Evolutionary conservation across 345 rosid genomes (phyloP).

Genomic region (Populus nigra): DNA sequence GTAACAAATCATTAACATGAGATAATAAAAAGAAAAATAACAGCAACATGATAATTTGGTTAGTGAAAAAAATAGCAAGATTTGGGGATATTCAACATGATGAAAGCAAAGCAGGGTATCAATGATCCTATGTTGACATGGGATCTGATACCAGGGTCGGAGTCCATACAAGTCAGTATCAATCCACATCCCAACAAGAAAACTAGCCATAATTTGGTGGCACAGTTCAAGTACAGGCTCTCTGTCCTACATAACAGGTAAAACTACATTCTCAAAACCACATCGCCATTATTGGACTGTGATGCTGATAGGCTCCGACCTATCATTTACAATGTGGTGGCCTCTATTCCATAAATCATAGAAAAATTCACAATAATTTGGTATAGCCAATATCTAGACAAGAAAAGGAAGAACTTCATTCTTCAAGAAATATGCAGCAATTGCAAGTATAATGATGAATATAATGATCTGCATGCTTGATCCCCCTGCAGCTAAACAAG

Average conservation of each 20-base stretch:
- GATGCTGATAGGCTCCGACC: background rate
- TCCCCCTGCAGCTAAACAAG: constrained; percentile 37
- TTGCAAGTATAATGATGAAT: constrained; percentile 34
- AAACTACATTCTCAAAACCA: background rate
- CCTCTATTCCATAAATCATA: background rate
- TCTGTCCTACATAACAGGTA: background rate
- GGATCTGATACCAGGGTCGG: too few species aligned
- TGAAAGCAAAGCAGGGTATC: background rate
- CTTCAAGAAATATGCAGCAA: constrained; percentile 40
- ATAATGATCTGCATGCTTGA: constrained; percentile 37
- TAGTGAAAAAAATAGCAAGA: background rate
- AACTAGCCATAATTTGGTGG: background rate
- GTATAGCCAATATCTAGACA: background rate
- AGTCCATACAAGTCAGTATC: too few species aligned
- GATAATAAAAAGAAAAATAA: background rate
- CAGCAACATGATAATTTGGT: background rate
- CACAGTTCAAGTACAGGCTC: background rate
- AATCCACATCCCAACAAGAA: too few species aligned
- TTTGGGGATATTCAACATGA: background rate
- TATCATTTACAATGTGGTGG: background rate
- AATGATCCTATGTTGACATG: too few species aligned
- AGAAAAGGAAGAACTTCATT: constrained; percentile 15
- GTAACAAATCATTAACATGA: background rate
- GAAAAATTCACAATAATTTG: background rate
- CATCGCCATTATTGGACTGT: background rate